phyloP scores from a whole-genome alignment of 2,329 filamentous ascomycete genomes.

The Ascochyta viciae-villosae region DNA sequence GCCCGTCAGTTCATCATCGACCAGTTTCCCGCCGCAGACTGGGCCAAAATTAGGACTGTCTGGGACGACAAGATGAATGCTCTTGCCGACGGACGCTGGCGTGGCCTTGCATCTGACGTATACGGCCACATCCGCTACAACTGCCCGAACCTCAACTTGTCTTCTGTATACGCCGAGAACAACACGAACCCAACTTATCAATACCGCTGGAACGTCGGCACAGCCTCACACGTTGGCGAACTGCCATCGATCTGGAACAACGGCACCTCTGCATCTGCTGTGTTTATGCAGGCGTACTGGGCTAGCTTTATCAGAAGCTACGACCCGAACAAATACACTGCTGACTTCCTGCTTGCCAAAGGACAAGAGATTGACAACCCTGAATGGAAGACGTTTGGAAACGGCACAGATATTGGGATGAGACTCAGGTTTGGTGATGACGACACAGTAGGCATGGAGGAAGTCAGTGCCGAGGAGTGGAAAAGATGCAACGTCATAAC shows the following conservation, averaged over 20 bases:
- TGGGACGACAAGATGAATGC: constrained; percentile 43
- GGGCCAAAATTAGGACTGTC: constrained; percentile 34
- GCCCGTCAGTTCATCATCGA: constrained; percentile 49
- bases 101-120: constrained; percentile 49
- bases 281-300: constrained; percentile 51
- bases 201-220: constrained; percentile 58
- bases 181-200: constrained; percentile 50
- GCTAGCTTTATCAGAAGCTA: constrained; percentile 53
- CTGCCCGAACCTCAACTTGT: constrained; percentile 55
- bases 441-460: constrained; percentile 41
- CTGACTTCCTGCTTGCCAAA: constrained; percentile 25
- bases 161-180: constrained; percentile 40
- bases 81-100: constrained; percentile 32
- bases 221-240: constrained; percentile 49
- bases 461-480: constrained; percentile 30
- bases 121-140: constrained; percentile 60
- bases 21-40: constrained; percentile 47
- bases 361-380: constrained; percentile 31
- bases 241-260: constrained; percentile 49
- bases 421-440: constrained; percentile 38
- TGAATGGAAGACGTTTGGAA: constrained; percentile 32
- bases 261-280: constrained; percentile 36
- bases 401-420: constrained; percentile 20
- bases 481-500: constrained; percentile 33
- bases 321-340: constrained; percentile 50